phyloP scores from a whole-genome alignment of 2,329 filamentous ascomycete genomes.

The Hymenoscyphus fraxineus region DNA sequence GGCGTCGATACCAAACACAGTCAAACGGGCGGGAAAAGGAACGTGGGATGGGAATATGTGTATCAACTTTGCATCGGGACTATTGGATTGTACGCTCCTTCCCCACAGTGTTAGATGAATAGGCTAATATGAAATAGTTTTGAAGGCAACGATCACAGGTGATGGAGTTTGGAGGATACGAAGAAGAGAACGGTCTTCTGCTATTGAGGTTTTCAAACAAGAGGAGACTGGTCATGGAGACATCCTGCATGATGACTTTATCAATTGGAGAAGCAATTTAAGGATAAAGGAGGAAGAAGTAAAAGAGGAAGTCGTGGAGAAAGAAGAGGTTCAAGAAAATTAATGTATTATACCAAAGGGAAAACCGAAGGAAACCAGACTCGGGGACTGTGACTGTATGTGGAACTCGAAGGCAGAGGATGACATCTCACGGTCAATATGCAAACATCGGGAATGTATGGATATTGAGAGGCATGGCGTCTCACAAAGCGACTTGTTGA shows the following conservation, averaged over 20 bases:
- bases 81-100: slow-evolving; percentile 66
- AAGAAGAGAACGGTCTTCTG: slow-evolving; percentile 56
- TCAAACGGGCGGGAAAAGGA: slow-evolving; percentile 58
- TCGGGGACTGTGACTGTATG: not conserved
- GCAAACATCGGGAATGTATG: not conserved
- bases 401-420: not conserved
- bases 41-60: slow-evolving; percentile 91
- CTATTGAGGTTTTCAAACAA: slow-evolving; percentile 70
- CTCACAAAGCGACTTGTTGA: not conserved
- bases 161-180: slow-evolving; percentile 78
- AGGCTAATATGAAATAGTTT: slow-evolving; percentile 45
- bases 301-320: not conserved
- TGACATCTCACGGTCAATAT: not conserved
- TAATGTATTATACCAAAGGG: not conserved
- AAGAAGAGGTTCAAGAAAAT: not conserved
- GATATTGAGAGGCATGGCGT: not conserved
- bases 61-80: slow-evolving; percentile 79
- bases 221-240: slow-evolving; percentile 71
- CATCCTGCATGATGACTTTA: slow-evolving; percentile 74
- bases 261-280: slow-evolving; percentile 58
- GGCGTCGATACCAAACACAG: slow-evolving; percentile 69
- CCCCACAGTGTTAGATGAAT: not conserved
- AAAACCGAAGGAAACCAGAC: not conserved
- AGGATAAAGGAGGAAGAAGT: slow-evolving; percentile 11
- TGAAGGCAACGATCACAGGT: slow-evolving; percentile 56